Evolutionary conservation across 176 grass and related monocot species (phyloP), one percentile per base, ranked within the genome.

Genomic region (Oryza brachyantha): DNA sequence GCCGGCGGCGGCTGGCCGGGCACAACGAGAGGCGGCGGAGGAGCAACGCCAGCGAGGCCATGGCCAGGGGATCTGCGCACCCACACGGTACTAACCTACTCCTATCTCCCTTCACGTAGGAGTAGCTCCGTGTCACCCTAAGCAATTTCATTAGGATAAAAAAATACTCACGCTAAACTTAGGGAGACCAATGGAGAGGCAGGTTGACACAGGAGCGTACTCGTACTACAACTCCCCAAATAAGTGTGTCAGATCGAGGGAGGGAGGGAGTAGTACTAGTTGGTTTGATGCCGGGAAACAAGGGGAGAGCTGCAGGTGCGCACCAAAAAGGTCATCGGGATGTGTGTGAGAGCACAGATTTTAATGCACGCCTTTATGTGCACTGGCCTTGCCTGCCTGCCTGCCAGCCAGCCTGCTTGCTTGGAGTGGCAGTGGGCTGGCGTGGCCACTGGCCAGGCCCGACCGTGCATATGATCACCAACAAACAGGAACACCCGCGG

Each of bases 21-120:
- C 94, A 97, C 91, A 93, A 97, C 81, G 91, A 97, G 78, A 54
- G 93, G 32, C 83, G 91, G 43, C 92, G 94, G 75, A 93, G 89
- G 88, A 93, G 84, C 86, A 93, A 85, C 74, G 69, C 81, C 72
- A 82, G 50, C 68, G 94, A 93, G 19, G 78, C 91, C 54, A 81
- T 97, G 64, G 71, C 85, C 59, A 88, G 84, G 76, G 81, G 64
- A 61, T 55, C 78, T 1, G 50, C 78, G 80, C 76, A 84, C 86
- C 66, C 86, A 26, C 81, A 87, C 78, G 83, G 82, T 87, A 77
- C 63, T 29, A 43, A 28, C 42, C 34, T 8, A 70, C 38, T 26
- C 24, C 62, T 31, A 22, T n/a, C 62, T 43, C 37, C 21, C 24
- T 3, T 60, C 40, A 5, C 3, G 2, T 46, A 17, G 5, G 1